Base-by-base conservation (phyloP, 441 rosid species). In the Pelargonium australe region DNA sequence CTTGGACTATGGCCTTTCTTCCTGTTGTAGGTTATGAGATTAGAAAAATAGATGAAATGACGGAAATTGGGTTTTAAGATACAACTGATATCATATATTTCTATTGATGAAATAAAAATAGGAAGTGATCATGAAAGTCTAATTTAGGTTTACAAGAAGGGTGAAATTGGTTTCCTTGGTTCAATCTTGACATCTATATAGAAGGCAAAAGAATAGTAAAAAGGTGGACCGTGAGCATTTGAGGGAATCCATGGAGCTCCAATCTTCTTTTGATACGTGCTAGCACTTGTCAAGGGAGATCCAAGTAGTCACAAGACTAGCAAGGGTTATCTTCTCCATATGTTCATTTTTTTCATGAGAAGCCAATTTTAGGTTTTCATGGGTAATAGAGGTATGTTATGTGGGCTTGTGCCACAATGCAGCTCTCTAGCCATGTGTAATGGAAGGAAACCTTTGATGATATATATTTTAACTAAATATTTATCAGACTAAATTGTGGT, bases 111-210 rank as follows among this genome's bases (percentile, higher is more conserved):
- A 28, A 28, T 3, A 28, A 28, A 28, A 28, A 28, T 28, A 28
- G 34, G 34, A 28, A 28, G 40, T 34, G 40, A 34, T 5, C 6
- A 34, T 34, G 2, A 3, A 34, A 34, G 40, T 34, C 6, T 34
- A 34, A 34, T 34, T 34, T 4, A 60, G n/a, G 64, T 23, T 60
- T 60, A 20, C 37, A 10, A 20, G 37, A 60, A 60, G 14, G 14
- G 64, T 23, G 37, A 60, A 60, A 60, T 60, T 60, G 64, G 61
- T 19, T 23, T 57, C 9, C 63, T 58, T 2, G n/a, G 37, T 60
- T 20, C 5, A 34, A 34, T 34, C 5, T 34, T 34, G 40, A 34
- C 40, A 34, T 1, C 40, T 34, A 34, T 34, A 34, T 23, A 60
- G 34, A 60, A 60, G 7, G 37, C 10, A 2, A 23, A 58, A 60